Base-by-base conservation (phyloP, 2,329 filamentous ascomycete genomes). In the Epichloe gansuensis region DNA sequence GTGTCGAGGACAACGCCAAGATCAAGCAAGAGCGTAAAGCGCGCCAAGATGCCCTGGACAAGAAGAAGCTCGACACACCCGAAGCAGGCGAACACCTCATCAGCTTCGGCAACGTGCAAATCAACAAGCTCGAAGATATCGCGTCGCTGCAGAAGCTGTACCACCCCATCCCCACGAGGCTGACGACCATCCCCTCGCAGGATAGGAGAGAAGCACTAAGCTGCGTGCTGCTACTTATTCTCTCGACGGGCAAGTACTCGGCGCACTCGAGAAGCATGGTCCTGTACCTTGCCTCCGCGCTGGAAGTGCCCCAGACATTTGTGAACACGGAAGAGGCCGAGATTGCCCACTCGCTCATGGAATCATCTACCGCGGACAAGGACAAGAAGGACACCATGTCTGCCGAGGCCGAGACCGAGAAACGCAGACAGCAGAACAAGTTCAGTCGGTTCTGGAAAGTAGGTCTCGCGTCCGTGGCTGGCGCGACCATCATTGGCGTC, bases 401-500 rank as follows among this genome's bases (percentile, higher is more conserved):
- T 0, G 87, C 85, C 1, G 85, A 90, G 55, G 80, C 83, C 1
- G 89, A 93, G 64, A 82, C 82, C 0, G 80, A 85, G 61, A 86
- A 85, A 63, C 81, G 84, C 51, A 77, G 77, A 13, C 82, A 90
- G 56, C 78, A 87, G 54, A 86, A 85, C 51, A 81, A 86, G 58
- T 70, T 77, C 8, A 75, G 80, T 21, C 75, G 89, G 8, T 85
- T 85, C 64, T 95, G 88, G 87, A 96, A 95, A 64, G 89, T 96
- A 21, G 89, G 90, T 0, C 74, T 96, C 27, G 91, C 90, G 0
- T 87, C 86, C 8, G 88, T 94, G 0, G 89, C 88, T 0, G 91
- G 91, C 11, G 91, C 91, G 1, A 87, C 87, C 0, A 72, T 95
- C 1, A 90, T 96, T n/a, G 90, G 90, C 5, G 79, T 96, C 3